A percentile compares a stretch with the other conserved stretches of the same genome.
Conservation (phyloP, 805 yeast genomes). For the Naumovozyma castellii region DNA sequence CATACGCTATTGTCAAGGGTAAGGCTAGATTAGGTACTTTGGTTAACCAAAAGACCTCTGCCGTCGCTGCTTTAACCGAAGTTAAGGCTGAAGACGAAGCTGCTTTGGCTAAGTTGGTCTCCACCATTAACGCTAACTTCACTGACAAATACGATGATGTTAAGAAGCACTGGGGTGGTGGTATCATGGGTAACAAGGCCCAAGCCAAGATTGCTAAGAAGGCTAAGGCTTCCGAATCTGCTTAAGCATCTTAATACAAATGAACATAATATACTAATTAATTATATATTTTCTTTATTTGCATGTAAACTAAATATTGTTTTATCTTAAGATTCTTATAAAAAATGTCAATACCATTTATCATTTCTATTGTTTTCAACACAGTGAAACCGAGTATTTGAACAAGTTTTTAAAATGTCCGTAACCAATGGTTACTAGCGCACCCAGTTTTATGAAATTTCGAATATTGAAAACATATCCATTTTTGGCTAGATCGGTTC, state of each 20-base stretch:
- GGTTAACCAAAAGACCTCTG: constrained; percentile 94
- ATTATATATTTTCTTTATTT: not conserved
- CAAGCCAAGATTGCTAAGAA: constrained; percentile 71
- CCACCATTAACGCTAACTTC: constrained; percentile 89
- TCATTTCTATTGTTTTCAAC: not conserved
- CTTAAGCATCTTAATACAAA: constrained; percentile 11
- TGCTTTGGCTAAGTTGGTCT: constrained; percentile 83
- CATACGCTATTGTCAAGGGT: constrained; percentile 97
- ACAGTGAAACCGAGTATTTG: no score
- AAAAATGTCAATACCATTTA: not conserved
- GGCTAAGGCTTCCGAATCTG: constrained; percentile 42
- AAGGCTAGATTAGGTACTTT: constrained; percentile 97
- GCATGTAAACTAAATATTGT: not conserved
- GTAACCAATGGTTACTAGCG: not conserved
- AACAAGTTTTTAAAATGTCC: no score
- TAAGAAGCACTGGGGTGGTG: constrained; percentile 99
- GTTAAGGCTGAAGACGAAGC: constrained; percentile 91
- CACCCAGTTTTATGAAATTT: not conserved
- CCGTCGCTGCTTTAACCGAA: constrained; percentile 96
- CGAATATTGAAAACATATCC: no score
- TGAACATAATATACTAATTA: not conserved
- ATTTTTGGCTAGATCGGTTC: no score
- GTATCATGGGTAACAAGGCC: constrained; percentile 93
- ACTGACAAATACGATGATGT: constrained; percentile 85
- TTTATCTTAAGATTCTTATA: not conserved